Percentiles rank a stretch among this genome's conserved stretches.
Evolutionary conservation across 352 stramenopile genomes (phyloP).

Genomic region (Phytophthora crassamura): DNA sequence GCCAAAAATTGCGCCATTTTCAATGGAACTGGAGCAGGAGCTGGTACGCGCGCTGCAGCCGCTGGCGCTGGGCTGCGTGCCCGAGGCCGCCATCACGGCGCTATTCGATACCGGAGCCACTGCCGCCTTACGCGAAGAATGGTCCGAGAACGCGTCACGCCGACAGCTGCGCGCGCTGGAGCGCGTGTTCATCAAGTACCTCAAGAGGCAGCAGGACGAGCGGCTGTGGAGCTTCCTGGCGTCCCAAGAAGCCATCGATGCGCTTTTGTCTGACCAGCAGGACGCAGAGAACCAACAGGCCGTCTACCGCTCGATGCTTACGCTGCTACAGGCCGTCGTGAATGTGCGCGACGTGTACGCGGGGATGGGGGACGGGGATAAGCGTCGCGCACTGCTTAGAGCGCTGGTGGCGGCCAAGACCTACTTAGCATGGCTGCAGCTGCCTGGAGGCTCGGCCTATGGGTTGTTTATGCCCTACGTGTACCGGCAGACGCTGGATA

Average conservation of each 20-base stretch:
- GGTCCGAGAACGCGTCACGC: conserved; percentile 47
- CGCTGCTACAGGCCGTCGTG: conserved; percentile 63
- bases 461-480: conserved; percentile 88
- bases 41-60: conserved; percentile 64
- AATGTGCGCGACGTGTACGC: conserved; percentile 67
- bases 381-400: conserved; percentile 54
- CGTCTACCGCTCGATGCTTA: conserved; percentile 73
- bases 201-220: conserved; percentile 33
- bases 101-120: conserved; percentile 81
- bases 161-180: conserved; percentile 58
- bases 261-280: conserved; percentile 44
- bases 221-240: conserved; percentile 70
- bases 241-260: conserved; percentile 51
- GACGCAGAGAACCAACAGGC: conserved; percentile 33
- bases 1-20: conserved; percentile 14
- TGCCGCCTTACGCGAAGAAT: conserved; percentile 40
- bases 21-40: conserved; percentile 60
- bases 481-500: conserved; percentile 81
- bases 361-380: conserved; percentile 41
- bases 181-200: conserved; percentile 61
- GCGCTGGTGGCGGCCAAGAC: conserved; percentile 75
- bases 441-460: conserved; percentile 82
- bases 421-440: conserved; percentile 83
- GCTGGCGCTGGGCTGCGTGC: conserved; percentile 64
- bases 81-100: conserved; percentile 51